Conservation (phyloP, 2,329 filamentous ascomycete species). For the Eutypa lata region DNA sequence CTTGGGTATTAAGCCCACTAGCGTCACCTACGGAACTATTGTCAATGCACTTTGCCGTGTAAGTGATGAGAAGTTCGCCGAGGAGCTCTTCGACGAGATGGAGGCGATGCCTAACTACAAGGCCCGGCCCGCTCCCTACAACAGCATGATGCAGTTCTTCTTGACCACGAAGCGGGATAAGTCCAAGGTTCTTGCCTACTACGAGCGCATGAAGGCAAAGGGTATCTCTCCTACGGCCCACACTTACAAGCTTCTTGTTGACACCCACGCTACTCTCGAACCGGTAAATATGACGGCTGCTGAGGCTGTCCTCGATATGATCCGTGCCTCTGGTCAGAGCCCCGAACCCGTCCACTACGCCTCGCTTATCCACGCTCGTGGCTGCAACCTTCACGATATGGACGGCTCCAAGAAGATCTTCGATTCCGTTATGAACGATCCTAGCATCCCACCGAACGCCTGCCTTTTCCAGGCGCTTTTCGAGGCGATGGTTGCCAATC, state of each 20-base stretch:
- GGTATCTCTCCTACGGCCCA: conserved; percentile 89
- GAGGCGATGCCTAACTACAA: conserved; percentile 99
- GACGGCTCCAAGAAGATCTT: conserved; percentile 78
- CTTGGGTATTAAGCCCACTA: conserved; percentile 89
- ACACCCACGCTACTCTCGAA: conserved; percentile 91
- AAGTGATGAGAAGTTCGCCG: conserved; percentile 95
- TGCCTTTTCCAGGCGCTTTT: conserved; percentile 96
- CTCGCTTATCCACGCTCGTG: conserved; percentile 91
- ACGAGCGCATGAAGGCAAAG: conserved; percentile 86
- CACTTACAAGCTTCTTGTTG: conserved; percentile 95
- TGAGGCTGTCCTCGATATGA: conserved; percentile 76
- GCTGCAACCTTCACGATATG: conserved; percentile 91
- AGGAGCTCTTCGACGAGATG: conserved; percentile 99
- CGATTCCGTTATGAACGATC: conserved; percentile 70
- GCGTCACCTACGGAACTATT: conserved; percentile 96
- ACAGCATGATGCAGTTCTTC: conserved; percentile 99
- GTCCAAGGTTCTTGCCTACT: conserved; percentile 88
- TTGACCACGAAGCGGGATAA: conserved; percentile 95
- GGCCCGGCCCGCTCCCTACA: conserved; percentile 93
- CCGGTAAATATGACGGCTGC: conserved; percentile 85
- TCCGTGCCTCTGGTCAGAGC: conserved; percentile 68
- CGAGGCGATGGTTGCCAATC: conserved; percentile 94
- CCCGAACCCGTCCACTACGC: conserved; percentile 95
- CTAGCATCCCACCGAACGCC: conserved; percentile 67
- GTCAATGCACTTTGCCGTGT: conserved; percentile 97